Evolutionary conservation across 352 stramenopile species (phyloP).

Genomic region (Elongisporangium senticosum): DNA sequence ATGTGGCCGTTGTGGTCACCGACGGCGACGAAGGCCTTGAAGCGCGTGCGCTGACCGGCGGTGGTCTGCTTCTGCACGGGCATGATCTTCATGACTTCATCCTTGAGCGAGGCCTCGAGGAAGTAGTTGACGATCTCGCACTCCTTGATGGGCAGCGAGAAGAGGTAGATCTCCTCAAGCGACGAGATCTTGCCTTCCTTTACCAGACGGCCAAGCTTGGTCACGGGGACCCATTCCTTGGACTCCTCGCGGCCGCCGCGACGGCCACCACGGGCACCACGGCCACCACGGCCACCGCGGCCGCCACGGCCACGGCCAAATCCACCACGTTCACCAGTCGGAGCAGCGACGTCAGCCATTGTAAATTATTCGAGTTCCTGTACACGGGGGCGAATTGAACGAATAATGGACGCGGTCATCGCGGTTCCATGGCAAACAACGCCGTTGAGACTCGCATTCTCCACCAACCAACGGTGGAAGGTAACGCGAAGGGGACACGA

Average conservation of each 20-base stretch:
- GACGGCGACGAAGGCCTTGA: slow-evolving; percentile 99
- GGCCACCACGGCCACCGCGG: slow-evolving; percentile 73
- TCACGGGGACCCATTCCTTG: slow-evolving; percentile 99
- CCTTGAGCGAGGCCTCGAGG: slow-evolving; percentile 96
- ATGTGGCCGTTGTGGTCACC: slow-evolving; percentile 99
- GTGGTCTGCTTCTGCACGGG: slow-evolving; percentile 99
- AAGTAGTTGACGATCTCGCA: slow-evolving; percentile 99
- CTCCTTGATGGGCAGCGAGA: slow-evolving; percentile 99
- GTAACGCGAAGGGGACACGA: slow-evolving; percentile 29
- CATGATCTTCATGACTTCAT: slow-evolving; percentile 99
- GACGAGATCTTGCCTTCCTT: slow-evolving; percentile 99
- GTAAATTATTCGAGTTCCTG: slow-evolving; percentile 29
- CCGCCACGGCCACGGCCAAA: slow-evolving; percentile 90
- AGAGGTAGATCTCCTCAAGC: slow-evolving; percentile 99
- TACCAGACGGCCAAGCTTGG: slow-evolving; percentile 99
- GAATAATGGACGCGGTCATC: slow-evolving; percentile 30
- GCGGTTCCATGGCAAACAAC: not conserved
- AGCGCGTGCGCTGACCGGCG: slow-evolving; percentile 98
- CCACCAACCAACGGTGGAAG: slow-evolving; percentile 27
- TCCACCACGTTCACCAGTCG: slow-evolving; percentile 88
- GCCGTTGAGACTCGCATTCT: slow-evolving; percentile 1
- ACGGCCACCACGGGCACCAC: slow-evolving; percentile 81
- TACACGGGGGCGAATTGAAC: slow-evolving; percentile 79
- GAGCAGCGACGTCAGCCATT: slow-evolving; percentile 74
- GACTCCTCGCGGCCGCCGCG: slow-evolving; percentile 86